Evolutionary conservation across 176 grass and related monocot species (phyloP), one percentile per base, ranked within the genome.

Genomic region (Zoysia japonica): DNA sequence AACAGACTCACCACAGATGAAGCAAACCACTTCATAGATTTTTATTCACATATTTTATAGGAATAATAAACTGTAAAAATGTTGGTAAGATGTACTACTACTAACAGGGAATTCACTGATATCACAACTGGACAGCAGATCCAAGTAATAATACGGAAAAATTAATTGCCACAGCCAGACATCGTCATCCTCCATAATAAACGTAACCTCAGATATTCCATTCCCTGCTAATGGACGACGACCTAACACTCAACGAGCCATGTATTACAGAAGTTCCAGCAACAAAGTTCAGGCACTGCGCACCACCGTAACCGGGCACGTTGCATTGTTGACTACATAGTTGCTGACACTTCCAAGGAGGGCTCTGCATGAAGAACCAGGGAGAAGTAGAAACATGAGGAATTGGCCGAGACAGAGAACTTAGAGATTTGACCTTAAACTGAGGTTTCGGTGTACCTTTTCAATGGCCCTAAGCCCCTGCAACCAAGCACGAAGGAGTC

Each of bases 301-400:
- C 50, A 97, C 94, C 55, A 97, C 86, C n/a, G 91, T 91, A 49
- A 97, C 94, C 0, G 91, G 94, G 82, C 94, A 97, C 45, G 86
- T 80, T 66, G 91, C 90, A 12, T 93, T 80, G 65, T 87, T 76
- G 44, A 93, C 88, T 3, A 91, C 88, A 42, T 97, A 91, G n/a
- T 89, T 97, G 94, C 94, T 97, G 16, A 97, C 88, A 65, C 94
- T 97, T 68, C 94, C 94, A 63, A 97, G 88, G 47, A 97, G 77
- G 20, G 85, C 74, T 71, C 94, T 97, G 86, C 79, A 82, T 70
- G 56, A 11, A 81, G 66, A 62, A 72, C 15, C 37, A 78, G 59
- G 20, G 62, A 60, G 19, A 81, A 37, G 70, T 47, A 67, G 38
- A 74, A 66, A 78, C 56, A 64, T 57, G 12, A 86, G 71, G 38